These are phyloP conservation scores for Neophaeococcomyces mojaviensis DNA, from an alignment of 2,329 filamentous ascomycete genomes.

Conservation along the genomic window DNA sequence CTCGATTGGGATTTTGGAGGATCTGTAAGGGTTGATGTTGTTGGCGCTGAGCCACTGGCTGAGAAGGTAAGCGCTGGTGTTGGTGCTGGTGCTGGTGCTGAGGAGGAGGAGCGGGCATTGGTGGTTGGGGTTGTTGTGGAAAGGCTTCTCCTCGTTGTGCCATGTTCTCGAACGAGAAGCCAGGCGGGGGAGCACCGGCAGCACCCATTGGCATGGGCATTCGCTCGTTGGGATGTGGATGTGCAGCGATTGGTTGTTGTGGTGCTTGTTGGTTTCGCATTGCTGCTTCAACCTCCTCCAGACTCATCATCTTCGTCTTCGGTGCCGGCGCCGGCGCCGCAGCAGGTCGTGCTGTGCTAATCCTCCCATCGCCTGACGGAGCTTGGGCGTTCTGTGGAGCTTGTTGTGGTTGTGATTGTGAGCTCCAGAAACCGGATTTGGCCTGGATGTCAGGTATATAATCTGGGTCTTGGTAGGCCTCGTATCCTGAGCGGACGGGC, in stretches of 20 bases:
- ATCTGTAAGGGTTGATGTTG: constrained; percentile 61
- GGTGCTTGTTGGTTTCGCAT: constrained; percentile 61
- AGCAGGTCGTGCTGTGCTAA: constrained; percentile 21
- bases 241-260: constrained; percentile 26
- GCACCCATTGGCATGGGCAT: too few species aligned
- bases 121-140: constrained; percentile 28
- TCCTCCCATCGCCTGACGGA: constrained; percentile 13
- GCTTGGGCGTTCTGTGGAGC: constrained; percentile 13
- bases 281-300: constrained; percentile 93
- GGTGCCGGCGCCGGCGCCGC: constrained; percentile 24
- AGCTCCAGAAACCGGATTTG: constrained; percentile 85
- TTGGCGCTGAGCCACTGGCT: constrained; percentile 33
- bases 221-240: constrained; percentile 21
- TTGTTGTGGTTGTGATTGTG: constrained; percentile 45
- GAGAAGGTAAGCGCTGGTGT: constrained; percentile 24
- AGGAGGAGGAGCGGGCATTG: constrained; percentile 17
- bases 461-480: constrained; percentile 78
- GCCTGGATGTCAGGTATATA: constrained; percentile 86
- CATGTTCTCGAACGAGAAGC: too few species aligned
- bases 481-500: constrained; percentile 74
- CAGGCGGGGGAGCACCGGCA: too few species aligned
- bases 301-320: constrained; percentile 67
- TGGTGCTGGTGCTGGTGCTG: constrained; percentile 28
- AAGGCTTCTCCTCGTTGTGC: not conserved
- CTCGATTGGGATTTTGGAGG: constrained; percentile 68